Conservation (phyloP, 805 yeast genomes). For the Zygotorulaspora chibaensis region DNA sequence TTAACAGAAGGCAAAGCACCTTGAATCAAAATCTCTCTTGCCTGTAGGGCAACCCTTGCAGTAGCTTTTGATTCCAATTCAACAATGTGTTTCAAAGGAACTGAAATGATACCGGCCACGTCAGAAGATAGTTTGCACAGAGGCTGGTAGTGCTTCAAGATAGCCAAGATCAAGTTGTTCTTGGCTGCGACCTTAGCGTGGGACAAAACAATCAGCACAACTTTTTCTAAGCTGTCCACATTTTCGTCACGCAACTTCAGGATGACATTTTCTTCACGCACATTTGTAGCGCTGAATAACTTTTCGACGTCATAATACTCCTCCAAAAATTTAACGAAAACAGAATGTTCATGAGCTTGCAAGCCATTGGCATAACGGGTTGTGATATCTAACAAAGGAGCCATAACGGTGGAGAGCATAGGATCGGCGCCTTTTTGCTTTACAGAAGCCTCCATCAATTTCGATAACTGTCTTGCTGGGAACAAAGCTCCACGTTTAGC, state of each 20-base stretch:
- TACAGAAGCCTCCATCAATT: slow-evolving; percentile 60
- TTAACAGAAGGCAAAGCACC: slow-evolving; percentile 94
- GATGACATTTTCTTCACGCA: slow-evolving; percentile 85
- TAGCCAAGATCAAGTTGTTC: slow-evolving; percentile 83
- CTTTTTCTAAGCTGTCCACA: slow-evolving; percentile 68
- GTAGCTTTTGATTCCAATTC: slow-evolving; percentile 86
- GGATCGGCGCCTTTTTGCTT: slow-evolving; percentile 47
- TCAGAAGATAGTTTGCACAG: slow-evolving; percentile 66
- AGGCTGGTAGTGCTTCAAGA: slow-evolving; percentile 77
- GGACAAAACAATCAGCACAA: slow-evolving; percentile 69
- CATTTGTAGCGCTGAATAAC: slow-evolving; percentile 69
- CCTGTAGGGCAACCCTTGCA: slow-evolving; percentile 90
- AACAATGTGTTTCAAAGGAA: slow-evolving; percentile 70
- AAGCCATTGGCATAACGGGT: slow-evolving; percentile 68
- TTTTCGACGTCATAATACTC: slow-evolving; percentile 76
- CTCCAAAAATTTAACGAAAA: slow-evolving; percentile 63
- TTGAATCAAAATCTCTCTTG: slow-evolving; percentile 93
- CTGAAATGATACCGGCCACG: slow-evolving; percentile 64
- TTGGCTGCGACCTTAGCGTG: slow-evolving; percentile 92
- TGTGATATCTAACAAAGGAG: slow-evolving; percentile 71
- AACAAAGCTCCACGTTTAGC: slow-evolving; percentile 69
- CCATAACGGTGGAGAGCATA: slow-evolving; percentile 55
- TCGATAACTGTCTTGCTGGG: slow-evolving; percentile 84
- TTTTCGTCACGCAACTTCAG: slow-evolving; percentile 83
- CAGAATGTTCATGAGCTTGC: slow-evolving; percentile 75